A percentile compares a stretch with the other conserved stretches of the same genome.
phyloP scores from a whole-genome alignment of 768 basidiomycete genomes.

The Leucogyrophana mollusca region DNA sequence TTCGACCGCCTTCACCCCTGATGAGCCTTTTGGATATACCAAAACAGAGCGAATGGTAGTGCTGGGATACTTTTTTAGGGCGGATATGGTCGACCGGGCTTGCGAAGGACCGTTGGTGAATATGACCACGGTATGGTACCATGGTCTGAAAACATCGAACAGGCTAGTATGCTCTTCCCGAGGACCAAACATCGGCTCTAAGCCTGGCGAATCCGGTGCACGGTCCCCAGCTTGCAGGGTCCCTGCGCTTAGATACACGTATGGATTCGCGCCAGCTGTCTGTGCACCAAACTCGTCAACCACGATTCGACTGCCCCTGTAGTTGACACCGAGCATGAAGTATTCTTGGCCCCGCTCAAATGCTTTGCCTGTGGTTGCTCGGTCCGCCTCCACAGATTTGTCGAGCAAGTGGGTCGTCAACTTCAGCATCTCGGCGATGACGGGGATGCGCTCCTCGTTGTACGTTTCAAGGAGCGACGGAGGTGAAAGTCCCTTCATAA shows the following conservation, averaged over 20 bases:
- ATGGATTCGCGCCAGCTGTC: not conserved
- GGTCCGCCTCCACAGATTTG: conserved; percentile 3
- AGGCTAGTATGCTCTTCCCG: conserved; percentile 11
- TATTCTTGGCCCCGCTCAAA: conserved; percentile 17
- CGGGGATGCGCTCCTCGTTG: conserved; percentile 22
- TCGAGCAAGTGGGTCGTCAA: conserved; percentile 18
- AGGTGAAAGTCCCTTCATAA: conserved; percentile 17
- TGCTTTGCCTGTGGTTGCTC: not conserved
- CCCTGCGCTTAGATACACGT: not conserved
- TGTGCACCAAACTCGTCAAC: not conserved
- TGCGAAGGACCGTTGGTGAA: conserved; percentile 16
- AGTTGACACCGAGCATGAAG: conserved; percentile 31
- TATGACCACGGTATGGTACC: conserved; percentile 28
- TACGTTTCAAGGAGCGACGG: conserved; percentile 21
- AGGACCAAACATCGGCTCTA: not conserved
- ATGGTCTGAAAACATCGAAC: conserved; percentile 25
- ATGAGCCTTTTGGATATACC: not conserved
- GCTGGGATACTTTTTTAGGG: not conserved
- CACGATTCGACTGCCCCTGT: conserved; percentile 10
- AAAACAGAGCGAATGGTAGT: not conserved
- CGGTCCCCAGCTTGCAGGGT: conserved; percentile 6
- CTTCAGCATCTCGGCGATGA: conserved; percentile 26
- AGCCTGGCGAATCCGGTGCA: conserved; percentile 6
- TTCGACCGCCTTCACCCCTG: not conserved
- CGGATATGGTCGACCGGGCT: not conserved